Base-by-base conservation (phyloP, 805 yeast genomes). In the Torulaspora indica region DNA sequence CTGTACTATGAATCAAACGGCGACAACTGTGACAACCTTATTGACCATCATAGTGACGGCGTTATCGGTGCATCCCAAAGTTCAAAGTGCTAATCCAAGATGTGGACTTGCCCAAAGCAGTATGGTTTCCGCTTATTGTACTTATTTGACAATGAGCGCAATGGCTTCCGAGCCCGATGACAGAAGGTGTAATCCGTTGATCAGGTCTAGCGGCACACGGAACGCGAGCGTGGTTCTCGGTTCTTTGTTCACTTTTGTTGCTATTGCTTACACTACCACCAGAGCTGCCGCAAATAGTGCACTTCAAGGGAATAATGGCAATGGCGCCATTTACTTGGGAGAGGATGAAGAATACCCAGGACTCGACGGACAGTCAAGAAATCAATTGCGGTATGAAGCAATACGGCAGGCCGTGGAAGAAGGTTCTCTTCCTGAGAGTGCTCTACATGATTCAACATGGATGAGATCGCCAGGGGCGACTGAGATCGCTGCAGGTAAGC, bases 101-200 rank as follows among this genome's bases (percentile, higher is more conserved):
- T 95, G 96, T 1, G 99, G 98, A 1, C 71, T 93, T 39, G 97
- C 98, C 3, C 99, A 93, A 69, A 76, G 95, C 8, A 89, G 96
- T 12, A 90, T 95, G 90, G 98, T 95, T 29, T 82, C 91, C 9
- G 76, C 89, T 17, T 93, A 93, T 66, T 88, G 98, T 65, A 85
- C 97, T 0, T 93, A 93, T 61, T 70, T 93, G 55, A 81, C 89
- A 2, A 78, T 93, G 72, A 81, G 93, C 47, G 98, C 98, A 0
- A 95, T 93, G 55, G 83, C 96, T 1, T 82, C 95, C 9, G 98
- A 91, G 65, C 99, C 98, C 0, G 98, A 93, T 67, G 98, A 91
- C 68, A 80, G 75, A 60, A 71, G 73, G 55, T 93, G 99, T 66
- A 93, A 93, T 62, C 98, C 99, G 9, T 72, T 93, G 49, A 80